A percentile compares a stretch with the other conserved stretches of the same genome.
These are phyloP conservation scores for Hymenoscyphus infarciens DNA, from an alignment of 2,329 filamentous ascomycete genomes.

Conservation along the genomic window DNA sequence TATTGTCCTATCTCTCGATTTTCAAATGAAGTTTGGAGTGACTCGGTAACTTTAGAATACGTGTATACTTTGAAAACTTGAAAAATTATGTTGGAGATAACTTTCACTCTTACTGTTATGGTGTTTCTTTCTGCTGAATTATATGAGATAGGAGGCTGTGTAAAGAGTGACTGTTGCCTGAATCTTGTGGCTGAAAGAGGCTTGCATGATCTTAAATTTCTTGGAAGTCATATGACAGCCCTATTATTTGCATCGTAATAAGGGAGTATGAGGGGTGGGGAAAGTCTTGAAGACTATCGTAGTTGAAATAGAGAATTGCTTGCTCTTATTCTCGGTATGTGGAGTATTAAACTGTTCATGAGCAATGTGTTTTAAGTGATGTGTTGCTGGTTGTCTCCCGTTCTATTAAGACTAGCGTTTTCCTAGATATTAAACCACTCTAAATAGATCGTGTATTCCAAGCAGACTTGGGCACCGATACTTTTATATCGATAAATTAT, in stretches of 20 bases:
- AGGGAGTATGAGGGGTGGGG: too few species aligned
- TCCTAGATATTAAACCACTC: too few species aligned
- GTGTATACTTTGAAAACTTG: not conserved
- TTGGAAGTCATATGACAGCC: not conserved
- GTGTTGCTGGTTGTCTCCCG: too few species aligned
- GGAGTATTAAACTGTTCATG: too few species aligned
- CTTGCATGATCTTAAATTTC: not conserved
- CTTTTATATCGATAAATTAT: too few species aligned
- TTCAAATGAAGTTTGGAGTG: not conserved
- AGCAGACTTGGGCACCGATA: too few species aligned
- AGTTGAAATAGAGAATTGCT: too few species aligned
- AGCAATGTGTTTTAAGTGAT: too few species aligned
- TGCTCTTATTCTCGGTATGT: too few species aligned
- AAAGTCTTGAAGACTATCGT: too few species aligned
- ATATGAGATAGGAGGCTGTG: not conserved
- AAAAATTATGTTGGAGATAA: not conserved
- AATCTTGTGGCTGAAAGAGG: not conserved
- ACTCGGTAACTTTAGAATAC: not conserved
- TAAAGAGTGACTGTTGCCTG: not conserved
- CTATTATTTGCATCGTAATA: not conserved
- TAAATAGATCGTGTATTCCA: too few species aligned
- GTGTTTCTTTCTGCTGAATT: not conserved
- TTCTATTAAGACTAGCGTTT: too few species aligned
- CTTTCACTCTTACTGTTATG: not conserved
- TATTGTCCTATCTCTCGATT: not conserved